These are phyloP conservation scores for Plasmodium yoelii DNA, from an alignment of 169 alveolate genomes.

Conservation along the genomic window DNA sequence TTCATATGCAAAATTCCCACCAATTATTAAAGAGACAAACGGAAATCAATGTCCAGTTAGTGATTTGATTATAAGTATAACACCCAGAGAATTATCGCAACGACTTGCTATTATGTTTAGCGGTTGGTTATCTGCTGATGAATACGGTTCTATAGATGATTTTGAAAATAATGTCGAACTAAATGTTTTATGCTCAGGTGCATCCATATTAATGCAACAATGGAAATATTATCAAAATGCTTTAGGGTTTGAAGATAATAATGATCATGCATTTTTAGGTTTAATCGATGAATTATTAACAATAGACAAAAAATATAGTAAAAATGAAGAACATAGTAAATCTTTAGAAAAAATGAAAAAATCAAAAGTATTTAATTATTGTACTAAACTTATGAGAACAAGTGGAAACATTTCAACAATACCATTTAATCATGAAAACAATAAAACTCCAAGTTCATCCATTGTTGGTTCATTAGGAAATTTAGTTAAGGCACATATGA, in stretches of 20 bases:
- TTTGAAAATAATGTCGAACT: slow-evolving; percentile 26
- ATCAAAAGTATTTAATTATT: slow-evolving; percentile 53
- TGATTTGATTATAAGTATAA: slow-evolving; percentile 34
- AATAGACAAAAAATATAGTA: slow-evolving; percentile 39
- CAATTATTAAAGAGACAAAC: slow-evolving; percentile 26
- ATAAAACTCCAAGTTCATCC: slow-evolving; percentile 58
- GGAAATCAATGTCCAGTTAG: slow-evolving; percentile 14
- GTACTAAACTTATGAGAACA: slow-evolving; percentile 65
- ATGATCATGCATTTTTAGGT: slow-evolving; percentile 58
- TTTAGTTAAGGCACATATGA: slow-evolving; percentile 55
- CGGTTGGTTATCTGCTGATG: slow-evolving; percentile 47
- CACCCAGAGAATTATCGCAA: slow-evolving; percentile 63
- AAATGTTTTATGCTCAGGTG: slow-evolving; percentile 63
- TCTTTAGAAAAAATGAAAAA: slow-evolving; percentile 40
- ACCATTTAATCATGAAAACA: slow-evolving; percentile 74
- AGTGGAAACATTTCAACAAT: slow-evolving; percentile 51
- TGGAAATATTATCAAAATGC: slow-evolving; percentile 51
- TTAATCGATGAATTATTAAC: slow-evolving; percentile 61
- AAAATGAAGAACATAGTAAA: slow-evolving; percentile 12
- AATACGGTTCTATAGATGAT: slow-evolving; percentile 47
- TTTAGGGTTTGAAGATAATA: slow-evolving; percentile 42
- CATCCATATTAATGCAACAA: slow-evolving; percentile 62
- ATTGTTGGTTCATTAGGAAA: slow-evolving; percentile 69
- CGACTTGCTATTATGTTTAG: slow-evolving; percentile 57
- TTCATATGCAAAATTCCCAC: slow-evolving; percentile 44